These are phyloP conservation scores for Potentilla sterilis DNA, from an alignment of 306 rosid species.

Conservation along the genomic window DNA sequence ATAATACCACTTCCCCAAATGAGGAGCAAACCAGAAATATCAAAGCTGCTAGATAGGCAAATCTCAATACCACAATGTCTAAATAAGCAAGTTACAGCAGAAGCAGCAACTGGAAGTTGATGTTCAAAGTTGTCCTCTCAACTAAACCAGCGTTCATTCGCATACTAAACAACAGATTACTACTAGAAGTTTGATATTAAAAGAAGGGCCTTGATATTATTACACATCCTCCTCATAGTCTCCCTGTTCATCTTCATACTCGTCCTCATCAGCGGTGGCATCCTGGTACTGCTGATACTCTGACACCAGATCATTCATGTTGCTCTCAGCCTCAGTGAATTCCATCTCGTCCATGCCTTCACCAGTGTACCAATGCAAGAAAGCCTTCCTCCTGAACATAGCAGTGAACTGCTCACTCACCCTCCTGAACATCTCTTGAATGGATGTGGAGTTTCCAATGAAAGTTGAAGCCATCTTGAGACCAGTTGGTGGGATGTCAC, in stretches of 20 bases:
- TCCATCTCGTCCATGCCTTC: conserved; percentile 53
- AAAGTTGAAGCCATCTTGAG: conserved; percentile 48
- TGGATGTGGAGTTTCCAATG: conserved; percentile 38
- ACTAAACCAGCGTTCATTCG: conserved; percentile 7
- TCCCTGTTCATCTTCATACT: conserved; percentile 35
- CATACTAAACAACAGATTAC: conserved; percentile 15
- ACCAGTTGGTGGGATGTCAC: conserved; percentile 45
- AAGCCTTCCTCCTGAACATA: conserved; percentile 46
- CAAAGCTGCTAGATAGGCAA: conserved; percentile 1
- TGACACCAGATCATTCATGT: conserved; percentile 44
- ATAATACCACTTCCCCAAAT: neutral
- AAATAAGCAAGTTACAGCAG: conserved; percentile 21
- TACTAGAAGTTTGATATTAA: conserved; percentile 14
- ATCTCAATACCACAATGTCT: conserved; percentile 12
- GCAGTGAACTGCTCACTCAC: conserved; percentile 49
- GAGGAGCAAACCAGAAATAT: conserved; percentile 1
- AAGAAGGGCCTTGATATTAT: neutral
- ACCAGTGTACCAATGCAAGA: conserved; percentile 57
- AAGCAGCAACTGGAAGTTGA: conserved; percentile 40
- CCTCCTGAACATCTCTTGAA: conserved; percentile 50
- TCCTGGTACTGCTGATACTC: conserved; percentile 52
- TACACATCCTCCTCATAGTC: conserved; percentile 27
- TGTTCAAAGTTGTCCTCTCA: conserved; percentile 4
- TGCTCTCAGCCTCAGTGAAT: conserved; percentile 45
- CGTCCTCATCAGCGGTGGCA: conserved; percentile 43